These are phyloP conservation scores for Penicillium cinerascens DNA, from an alignment of 495 filamentous ascomycete genomes.

Conservation along the genomic window DNA sequence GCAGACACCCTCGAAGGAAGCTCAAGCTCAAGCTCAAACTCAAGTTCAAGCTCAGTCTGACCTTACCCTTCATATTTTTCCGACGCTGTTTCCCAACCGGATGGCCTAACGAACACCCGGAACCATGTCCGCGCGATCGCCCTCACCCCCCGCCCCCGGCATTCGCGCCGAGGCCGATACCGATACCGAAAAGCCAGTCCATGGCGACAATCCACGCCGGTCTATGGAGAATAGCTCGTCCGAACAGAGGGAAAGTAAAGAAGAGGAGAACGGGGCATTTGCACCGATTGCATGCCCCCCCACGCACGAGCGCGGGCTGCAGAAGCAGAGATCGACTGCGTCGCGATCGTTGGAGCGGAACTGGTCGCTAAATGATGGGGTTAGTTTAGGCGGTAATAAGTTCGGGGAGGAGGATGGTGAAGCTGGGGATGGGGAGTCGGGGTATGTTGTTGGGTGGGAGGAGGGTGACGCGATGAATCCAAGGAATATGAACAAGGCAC, in stretches of 20 bases:
- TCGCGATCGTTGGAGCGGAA: constrained; percentile 34
- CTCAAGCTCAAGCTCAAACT: background rate
- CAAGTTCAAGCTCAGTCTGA: background rate
- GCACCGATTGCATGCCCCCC: constrained; percentile 23
- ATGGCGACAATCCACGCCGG: background rate
- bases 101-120: background rate
- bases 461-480: constrained; percentile 73
- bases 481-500: constrained; percentile 58
- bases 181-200: background rate
- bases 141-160: background rate
- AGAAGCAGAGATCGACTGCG: constrained; percentile 20
- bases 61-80: background rate
- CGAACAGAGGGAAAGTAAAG: constrained; percentile 2
- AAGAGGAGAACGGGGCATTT: constrained; percentile 22
- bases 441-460: constrained; percentile 67
- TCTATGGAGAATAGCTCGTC: constrained; percentile 11
- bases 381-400: constrained; percentile 41
- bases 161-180: background rate
- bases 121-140: background rate
- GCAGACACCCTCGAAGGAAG: background rate
- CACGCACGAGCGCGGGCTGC: constrained; percentile 16
- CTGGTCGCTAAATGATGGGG: constrained; percentile 62
- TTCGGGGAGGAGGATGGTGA: constrained; percentile 17
- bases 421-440: constrained; percentile 16
- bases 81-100: background rate